Base-by-base conservation (phyloP, 2,329 filamentous ascomycete genomes). In the Cercospora sojina region DNA sequence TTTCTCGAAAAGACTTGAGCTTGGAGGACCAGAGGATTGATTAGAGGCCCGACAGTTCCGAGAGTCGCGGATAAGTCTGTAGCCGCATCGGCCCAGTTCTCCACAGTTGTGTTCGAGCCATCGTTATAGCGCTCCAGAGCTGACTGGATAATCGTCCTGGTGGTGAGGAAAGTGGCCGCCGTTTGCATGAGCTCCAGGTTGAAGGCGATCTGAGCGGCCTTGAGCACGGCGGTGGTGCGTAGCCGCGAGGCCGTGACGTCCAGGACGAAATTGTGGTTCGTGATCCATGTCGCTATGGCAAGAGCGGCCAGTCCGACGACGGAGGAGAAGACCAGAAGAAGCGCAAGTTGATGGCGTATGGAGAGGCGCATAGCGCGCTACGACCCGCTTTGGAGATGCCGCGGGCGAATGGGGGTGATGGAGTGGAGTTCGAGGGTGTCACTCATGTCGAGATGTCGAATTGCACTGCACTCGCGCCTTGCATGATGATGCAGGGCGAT, bases 341-440 rank as follows among this genome's bases (percentile, higher is more conserved):
- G 84, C 71, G 88, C 91, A 73, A 97, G 85, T 85, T 97, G 93
- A 81, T 93, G 90, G 72, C 92, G 87, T 75, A 97, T 97, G 66
- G 91, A 90, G 78, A 97, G 87, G 79, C 92, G 88, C 91, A 97
- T 94, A 31, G 58, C 53, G 65, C 56, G 32, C 32, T 23, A 60
- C 49, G 23, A n/a, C 56, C 38, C 20, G 41, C 9, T 13, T 47
- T 47, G 41, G 41, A 23, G 41, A 47, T 47, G 41, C 41, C n/a
- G 7, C 41, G 41, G 41, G 18, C 41, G 41, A 47, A 12, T 4
- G n/a, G 41, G 41, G 41, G 10, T 23, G 43, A 13, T 49, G 20
- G 43, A 12, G 43, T 20, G 43, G 43, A 49, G 43, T 49, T 9
- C 35, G 5, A 0, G 6, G 16, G 3, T 38, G 43, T 3, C 43